phyloP scores from a whole-genome alignment of 495 filamentous ascomycete genomes.

The Tuber borchii region DNA sequence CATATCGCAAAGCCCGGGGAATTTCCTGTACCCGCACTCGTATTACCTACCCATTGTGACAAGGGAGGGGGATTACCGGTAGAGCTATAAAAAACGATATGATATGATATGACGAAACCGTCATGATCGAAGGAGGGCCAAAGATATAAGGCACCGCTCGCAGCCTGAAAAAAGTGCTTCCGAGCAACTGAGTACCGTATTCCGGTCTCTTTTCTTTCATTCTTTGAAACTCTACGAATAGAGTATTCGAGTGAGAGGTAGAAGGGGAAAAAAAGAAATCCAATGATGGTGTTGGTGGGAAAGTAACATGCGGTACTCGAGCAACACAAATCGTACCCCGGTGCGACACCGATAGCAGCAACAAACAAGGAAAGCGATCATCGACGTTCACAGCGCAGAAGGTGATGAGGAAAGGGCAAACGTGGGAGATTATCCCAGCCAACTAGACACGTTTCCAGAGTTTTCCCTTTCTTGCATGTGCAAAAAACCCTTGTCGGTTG shows the following conservation, averaged over 20 bases:
- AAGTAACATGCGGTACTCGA: not conserved
- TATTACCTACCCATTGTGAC: not conserved
- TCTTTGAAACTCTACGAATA: not conserved
- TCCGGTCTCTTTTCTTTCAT: not conserved
- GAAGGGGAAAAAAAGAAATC: not conserved
- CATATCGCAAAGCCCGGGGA: not conserved
- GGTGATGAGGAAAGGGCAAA: not conserved
- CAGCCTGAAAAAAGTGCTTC: not conserved
- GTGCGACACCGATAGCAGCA: not conserved
- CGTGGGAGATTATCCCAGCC: not conserved
- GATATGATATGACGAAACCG: not conserved
- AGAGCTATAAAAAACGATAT: not conserved
- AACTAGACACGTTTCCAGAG: not conserved
- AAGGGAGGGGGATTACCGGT: not conserved
- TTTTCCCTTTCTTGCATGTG: not conserved
- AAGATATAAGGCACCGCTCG: not conserved
- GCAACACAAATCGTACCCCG: not conserved
- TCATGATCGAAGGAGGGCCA: not conserved
- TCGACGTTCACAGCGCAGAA: not conserved
- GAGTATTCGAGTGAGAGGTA: not conserved
- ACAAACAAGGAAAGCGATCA: not conserved
- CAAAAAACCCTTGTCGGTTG: not conserved
- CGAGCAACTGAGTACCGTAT: not conserved
- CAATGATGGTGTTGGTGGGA: not conserved
- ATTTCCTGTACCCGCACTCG: not conserved